Evolutionary conservation across 108 stramenopile species (phyloP).

Genomic region (Cyclotella kingstonii): DNA sequence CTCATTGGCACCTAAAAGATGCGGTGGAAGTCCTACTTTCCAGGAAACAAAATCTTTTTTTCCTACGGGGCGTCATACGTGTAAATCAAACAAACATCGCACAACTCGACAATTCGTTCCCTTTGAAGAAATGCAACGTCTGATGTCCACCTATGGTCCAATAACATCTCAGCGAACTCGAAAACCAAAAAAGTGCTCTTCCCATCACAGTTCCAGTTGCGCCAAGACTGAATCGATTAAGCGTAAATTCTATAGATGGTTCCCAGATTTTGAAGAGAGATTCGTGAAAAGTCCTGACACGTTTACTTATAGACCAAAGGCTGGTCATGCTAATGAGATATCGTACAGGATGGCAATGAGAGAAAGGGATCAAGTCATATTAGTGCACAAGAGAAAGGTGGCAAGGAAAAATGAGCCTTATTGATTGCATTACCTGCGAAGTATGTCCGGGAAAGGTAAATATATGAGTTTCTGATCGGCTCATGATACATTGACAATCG

Average conservation of each 20-base stretch:
- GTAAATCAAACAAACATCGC: conserved; percentile 1
- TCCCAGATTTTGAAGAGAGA: conserved; percentile 21
- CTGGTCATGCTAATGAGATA: conserved; percentile 9
- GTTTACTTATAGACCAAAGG: conserved; percentile 5
- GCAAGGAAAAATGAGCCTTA: no score
- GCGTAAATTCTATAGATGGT: conserved; percentile 24
- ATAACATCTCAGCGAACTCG: conserved; percentile 11
- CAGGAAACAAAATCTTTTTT: no score
- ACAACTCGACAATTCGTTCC: conserved; percentile 15
- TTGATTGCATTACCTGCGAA: no score
- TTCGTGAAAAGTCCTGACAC: conserved; percentile 5
- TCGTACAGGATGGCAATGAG: conserved; percentile 2
- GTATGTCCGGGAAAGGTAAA: no score
- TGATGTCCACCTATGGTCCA: conserved; percentile 10
- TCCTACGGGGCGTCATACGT: background rate
- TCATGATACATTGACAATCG: no score
- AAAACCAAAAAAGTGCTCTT: background rate
- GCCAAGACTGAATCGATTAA: conserved; percentile 7
- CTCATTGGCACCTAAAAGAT: no score
- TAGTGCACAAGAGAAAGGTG: conserved; percentile 12
- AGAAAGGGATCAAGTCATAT: conserved; percentile 3
- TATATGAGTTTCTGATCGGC: no score
- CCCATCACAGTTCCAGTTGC: background rate
- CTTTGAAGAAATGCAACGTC: conserved; percentile 20
- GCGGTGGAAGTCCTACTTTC: no score